Conservation (phyloP, 1,284 basidiomycete species). For the Volvariella volvacea region DNA sequence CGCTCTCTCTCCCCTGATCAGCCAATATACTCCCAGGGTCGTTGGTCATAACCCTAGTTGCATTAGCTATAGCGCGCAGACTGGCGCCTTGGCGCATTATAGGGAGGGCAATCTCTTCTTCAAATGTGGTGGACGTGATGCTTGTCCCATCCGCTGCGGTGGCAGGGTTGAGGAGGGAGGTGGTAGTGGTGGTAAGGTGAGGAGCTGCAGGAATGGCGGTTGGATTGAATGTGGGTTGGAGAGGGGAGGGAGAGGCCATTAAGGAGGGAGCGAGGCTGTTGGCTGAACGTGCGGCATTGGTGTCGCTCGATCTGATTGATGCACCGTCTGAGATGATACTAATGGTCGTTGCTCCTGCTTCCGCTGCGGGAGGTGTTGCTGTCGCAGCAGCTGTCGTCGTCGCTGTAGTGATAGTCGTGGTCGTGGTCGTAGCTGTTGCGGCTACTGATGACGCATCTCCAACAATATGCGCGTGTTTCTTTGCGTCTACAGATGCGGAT, state of each 20-base stretch:
- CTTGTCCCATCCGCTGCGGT: conserved; percentile 13
- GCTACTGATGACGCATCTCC: not conserved
- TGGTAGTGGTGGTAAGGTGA: conserved; percentile 28
- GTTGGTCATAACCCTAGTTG: conserved; percentile 83
- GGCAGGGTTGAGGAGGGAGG: conserved; percentile 19
- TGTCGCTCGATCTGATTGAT: conserved; percentile 18
- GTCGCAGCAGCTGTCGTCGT: not conserved
- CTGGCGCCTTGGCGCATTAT: conserved; percentile 48
- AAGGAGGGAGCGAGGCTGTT: conserved; percentile 20
- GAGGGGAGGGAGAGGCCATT: conserved; percentile 28
- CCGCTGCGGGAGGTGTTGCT: not conserved
- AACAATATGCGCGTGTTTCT: not conserved
- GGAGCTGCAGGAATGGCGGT: conserved; percentile 38
- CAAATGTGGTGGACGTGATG: conserved; percentile 14
- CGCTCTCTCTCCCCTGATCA: conserved; percentile 58
- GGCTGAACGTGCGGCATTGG: conserved; percentile 13
- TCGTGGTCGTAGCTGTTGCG: not conserved
- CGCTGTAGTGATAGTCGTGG: not conserved
- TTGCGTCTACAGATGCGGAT: not conserved
- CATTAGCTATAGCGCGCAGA: conserved; percentile 73
- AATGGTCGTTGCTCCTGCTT: conserved; percentile 25
- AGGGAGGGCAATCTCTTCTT: conserved; percentile 18
- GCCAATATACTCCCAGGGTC: conserved; percentile 72
- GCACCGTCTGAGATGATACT: conserved; percentile 14
- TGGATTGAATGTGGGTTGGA: conserved; percentile 28